Evolutionary conservation across 129 eudicot species (phyloP), one percentile per base, ranked within the genome.

Genomic region (Helianthus tuberosus): DNA sequence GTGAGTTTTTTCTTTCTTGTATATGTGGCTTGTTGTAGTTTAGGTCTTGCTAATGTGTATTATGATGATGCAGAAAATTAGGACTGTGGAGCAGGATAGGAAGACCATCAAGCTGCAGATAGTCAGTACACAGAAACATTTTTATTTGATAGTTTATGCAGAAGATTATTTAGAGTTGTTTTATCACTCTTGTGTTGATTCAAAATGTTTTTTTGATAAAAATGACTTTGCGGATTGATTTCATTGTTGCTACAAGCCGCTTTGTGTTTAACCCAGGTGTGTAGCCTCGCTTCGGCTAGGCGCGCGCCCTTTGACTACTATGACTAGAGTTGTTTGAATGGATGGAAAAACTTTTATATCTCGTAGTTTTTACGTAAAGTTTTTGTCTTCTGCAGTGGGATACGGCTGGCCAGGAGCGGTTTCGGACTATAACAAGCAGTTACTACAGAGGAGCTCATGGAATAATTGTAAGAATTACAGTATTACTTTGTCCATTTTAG

Each of bases 371-470:
- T 69, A 60, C 69, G 8, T 66, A n/a, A 5, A 66, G 63, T 62
- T 23, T 57, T 62, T 74, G 27, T 82, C 20, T 80, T 75, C 71
- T 81, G 8, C 71, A 93, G 98, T 93, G 98, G 98, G 98, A 93
- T 81, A 93, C 98, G 60, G 98, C 98, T 36, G 98, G 98, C 68
- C 98, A 93, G 86, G 98, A 93, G 80, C 92, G 98, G 62, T 93
- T 93, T 72, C 85, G 98, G 72, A 93, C 98, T 1, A 93, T 93
- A 82, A 93, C 98, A 3, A 93, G 98, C 93, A 93, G 98, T 78
- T 93, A 93, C 85, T 93, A 93, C 87, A 83, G 98, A 78, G 96
- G 98, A 77, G 98, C 98, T 54, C 98, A 93, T 77, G 98, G 98
- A 25, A 93, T 93, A 47, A 93, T 93, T 66, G 98, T 93, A 83